Conservation (phyloP, 2,329 filamentous ascomycete species). For the Colletotrichum sp. region DNA sequence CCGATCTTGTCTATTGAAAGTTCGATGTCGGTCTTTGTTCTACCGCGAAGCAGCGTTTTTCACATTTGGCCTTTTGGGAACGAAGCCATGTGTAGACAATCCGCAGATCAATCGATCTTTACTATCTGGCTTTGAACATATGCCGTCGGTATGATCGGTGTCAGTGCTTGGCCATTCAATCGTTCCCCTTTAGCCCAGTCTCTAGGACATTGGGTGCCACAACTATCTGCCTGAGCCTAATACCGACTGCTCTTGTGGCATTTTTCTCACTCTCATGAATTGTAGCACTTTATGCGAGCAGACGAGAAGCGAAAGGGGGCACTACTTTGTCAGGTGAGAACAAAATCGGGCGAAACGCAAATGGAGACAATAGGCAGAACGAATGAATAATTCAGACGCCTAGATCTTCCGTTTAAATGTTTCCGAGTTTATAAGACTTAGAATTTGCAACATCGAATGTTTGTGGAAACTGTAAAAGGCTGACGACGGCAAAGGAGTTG, state of each 20-base stretch:
- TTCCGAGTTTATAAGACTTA: background rate
- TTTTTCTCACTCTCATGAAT: background rate
- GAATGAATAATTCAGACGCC: background rate
- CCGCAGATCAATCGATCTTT: background rate
- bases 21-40: background rate
- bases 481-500: too few species aligned
- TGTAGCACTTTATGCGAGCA: background rate
- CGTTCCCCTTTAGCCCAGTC: background rate
- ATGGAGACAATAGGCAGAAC: background rate
- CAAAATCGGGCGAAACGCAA: too few species aligned
- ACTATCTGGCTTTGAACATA: background rate
- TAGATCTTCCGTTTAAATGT: background rate
- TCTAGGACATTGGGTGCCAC: background rate
- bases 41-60: background rate
- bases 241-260: background rate
- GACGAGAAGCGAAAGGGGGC: background rate
- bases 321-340: too few species aligned
- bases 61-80: background rate
- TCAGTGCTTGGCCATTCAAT: background rate
- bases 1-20: background rate
- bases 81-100: background rate
- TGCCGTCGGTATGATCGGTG: background rate
- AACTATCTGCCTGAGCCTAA: background rate
- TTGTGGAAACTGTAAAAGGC: background rate
- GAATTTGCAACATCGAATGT: background rate